Evolutionary conservation across 768 basidiomycete genomes (phyloP).

Genomic region (Psilocybe subaeruginosa): DNA sequence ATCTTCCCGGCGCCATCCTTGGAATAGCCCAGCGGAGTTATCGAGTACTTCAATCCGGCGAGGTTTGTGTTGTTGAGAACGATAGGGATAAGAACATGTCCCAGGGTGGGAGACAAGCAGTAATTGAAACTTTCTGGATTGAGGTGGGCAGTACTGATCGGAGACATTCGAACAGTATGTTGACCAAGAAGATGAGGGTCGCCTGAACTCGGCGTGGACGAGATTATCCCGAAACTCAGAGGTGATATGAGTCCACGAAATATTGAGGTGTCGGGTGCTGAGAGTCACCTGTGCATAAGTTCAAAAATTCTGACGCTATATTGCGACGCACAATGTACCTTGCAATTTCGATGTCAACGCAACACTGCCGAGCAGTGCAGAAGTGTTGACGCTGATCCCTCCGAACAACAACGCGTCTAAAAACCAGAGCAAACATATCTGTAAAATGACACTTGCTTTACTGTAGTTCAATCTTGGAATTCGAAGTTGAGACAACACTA

Average conservation of each 20-base stretch:
- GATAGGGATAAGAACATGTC: conserved; percentile 74
- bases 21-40: conserved; percentile 63
- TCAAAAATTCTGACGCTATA: neutral
- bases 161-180: conserved; percentile 91
- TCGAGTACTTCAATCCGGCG: conserved; percentile 68
- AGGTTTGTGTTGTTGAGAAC: conserved; percentile 91
- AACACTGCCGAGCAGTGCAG: conserved; percentile 27
- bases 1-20: conserved; percentile 44
- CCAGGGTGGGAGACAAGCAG: conserved; percentile 62
- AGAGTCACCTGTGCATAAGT: conserved; percentile 26
- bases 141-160: conserved; percentile 89
- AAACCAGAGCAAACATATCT: conserved; percentile 63
- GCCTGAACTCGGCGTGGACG: conserved; percentile 39
- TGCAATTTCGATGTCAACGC: conserved; percentile 23
- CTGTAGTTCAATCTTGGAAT: conserved; percentile 77
- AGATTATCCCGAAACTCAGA: conserved; percentile 53
- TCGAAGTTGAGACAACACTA: conserved; percentile 60
- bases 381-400: conserved; percentile 59
- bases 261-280: conserved; percentile 46
- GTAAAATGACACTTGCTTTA: conserved; percentile 62
- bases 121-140: conserved; percentile 78
- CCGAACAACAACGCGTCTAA: conserved; percentile 75
- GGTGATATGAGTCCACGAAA: conserved; percentile 52
- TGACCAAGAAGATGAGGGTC: conserved; percentile 78
- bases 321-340: conserved; percentile 13